Evolutionary conservation across 140 eudicot genomes (phyloP), one percentile per base, ranked within the genome.

Genomic region (Flaveria floridana): DNA sequence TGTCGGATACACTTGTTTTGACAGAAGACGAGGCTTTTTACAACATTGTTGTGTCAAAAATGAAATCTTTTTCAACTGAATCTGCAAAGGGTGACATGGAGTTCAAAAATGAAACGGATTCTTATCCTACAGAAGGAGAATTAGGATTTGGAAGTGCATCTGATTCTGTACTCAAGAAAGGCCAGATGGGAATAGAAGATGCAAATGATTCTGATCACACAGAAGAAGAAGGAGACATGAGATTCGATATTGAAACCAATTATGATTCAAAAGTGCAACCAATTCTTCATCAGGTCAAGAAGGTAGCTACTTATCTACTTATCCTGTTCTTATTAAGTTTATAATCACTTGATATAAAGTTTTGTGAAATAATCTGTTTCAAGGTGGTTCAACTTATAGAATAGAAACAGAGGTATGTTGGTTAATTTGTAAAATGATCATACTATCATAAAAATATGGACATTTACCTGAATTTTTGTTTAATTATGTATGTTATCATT

Each of bases 1-100:
- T 80, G 50, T 80, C 80, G 23, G 77, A 80, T 2, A 16, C 75
- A 39, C 73, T 75, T 58, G 69, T 50, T 50, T 11, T 80, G 57
- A 37, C 73, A 2, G 57, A 68, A 9, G 63, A 23, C 44, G 84
- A 68, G 37, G 70, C 16, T 18, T 48, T 57, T 71, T 13, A 34
- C 14, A 30, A 9, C 62, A 18, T 11, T 20, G 67, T 46, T 67
- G 69, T 23, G 41, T 67, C 26, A 65, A 58, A 52, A 42, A 21
- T 52, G 3, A 51, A 48, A 30, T 3, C 37, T 5, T 15, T 39
- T 37, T 12, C 48, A 4, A 10, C 64, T 65, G 75, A 65, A 41
- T 9, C 69, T 5, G 69, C 52, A 39, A 30, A 28, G 26, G 69
- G 15, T 16, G 70, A 77, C 20, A 47, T 28, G 53, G 73, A 51